Percentiles rank a stretch among this genome's conserved stretches.
Conservation (phyloP, 75 land plant species). For the Gnetum montanum region DNA sequence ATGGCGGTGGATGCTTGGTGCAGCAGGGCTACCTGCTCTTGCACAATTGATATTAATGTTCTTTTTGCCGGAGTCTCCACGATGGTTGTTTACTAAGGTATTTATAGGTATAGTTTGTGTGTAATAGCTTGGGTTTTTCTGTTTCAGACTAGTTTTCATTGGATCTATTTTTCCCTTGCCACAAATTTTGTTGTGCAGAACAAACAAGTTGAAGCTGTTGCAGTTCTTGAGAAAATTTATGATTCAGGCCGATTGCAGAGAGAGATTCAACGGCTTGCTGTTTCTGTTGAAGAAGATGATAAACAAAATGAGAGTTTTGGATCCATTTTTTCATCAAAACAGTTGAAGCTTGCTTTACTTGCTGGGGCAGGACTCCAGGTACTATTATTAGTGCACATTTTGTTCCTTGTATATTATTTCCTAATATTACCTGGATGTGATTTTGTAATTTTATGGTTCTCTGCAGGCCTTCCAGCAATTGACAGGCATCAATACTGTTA, state of each 20-base stretch:
- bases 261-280: slow-evolving; percentile 57
- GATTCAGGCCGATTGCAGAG: slow-evolving; percentile 47
- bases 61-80: slow-evolving; percentile 72
- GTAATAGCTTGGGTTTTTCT: background rate
- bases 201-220: slow-evolving; percentile 41
- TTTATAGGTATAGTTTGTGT: background rate
- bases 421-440: no score
- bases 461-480: slow-evolving; percentile 94
- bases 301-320: slow-evolving; percentile 11
- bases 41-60: slow-evolving; percentile 57
- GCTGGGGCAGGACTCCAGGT: slow-evolving; percentile 98
- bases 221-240: slow-evolving; percentile 69
- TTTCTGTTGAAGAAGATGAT: slow-evolving; percentile 39
- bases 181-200: slow-evolving; percentile 24
- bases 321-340: slow-evolving; percentile 57
- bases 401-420: no score
- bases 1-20: slow-evolving; percentile 93
- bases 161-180: background rate
- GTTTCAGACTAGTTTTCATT: background rate
- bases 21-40: slow-evolving; percentile 62
- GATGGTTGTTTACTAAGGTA: slow-evolving; percentile 81
- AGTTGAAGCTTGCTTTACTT: slow-evolving; percentile 70
- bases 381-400: no score
- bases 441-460: background rate
- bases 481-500: slow-evolving; percentile 96